Evolutionary conservation across 192 early-diverging fungal species (phyloP).

Genomic region (Lobosporangium transversale): DNA sequence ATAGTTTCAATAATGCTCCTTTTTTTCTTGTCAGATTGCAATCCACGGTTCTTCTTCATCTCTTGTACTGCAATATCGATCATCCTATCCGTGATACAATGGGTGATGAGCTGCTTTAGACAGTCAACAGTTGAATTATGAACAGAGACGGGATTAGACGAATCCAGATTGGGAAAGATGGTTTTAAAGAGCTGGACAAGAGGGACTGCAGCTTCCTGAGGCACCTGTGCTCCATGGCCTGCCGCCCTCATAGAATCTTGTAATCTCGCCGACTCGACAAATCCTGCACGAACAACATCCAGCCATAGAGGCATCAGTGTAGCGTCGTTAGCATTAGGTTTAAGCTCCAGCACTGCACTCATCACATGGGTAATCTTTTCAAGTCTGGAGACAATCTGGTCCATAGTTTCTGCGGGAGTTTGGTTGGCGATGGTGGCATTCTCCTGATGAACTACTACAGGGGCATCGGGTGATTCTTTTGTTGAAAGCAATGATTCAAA

Average conservation of each 20-base stretch:
- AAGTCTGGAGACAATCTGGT: slow-evolving; percentile 56
- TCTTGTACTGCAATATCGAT: slow-evolving; percentile 65
- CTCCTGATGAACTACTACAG: slow-evolving; percentile 30
- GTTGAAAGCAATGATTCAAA: slow-evolving; percentile 69
- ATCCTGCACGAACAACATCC: slow-evolving; percentile 79
- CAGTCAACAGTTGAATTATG: slow-evolving; percentile 74
- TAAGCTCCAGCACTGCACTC: slow-evolving; percentile 75
- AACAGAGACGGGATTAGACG: slow-evolving; percentile 65
- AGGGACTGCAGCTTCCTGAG: slow-evolving; percentile 37
- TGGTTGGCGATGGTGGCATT: slow-evolving; percentile 6
- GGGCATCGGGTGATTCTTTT: slow-evolving; percentile 38
- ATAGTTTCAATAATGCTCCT: slow-evolving; percentile 59
- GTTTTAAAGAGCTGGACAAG: slow-evolving; percentile 62
- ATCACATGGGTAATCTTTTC: slow-evolving; percentile 62
- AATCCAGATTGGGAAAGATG: slow-evolving; percentile 73
- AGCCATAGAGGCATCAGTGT: slow-evolving; percentile 86
- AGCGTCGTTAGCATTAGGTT: slow-evolving; percentile 87
- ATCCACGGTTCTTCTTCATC: slow-evolving; percentile 40
- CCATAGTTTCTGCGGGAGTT: slow-evolving; percentile 24
- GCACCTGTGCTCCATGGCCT: slow-evolving; percentile 32
- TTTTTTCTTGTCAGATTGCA: slow-evolving; percentile 29
- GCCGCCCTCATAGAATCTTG: slow-evolving; percentile 26
- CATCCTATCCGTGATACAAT: slow-evolving; percentile 82
- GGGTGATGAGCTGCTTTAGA: slow-evolving; percentile 71
- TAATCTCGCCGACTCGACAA: slow-evolving; percentile 69